These are phyloP conservation scores for Emergomyces pasteurianus DNA, from an alignment of 2,329 filamentous ascomycete genomes.

Conservation along the genomic window DNA sequence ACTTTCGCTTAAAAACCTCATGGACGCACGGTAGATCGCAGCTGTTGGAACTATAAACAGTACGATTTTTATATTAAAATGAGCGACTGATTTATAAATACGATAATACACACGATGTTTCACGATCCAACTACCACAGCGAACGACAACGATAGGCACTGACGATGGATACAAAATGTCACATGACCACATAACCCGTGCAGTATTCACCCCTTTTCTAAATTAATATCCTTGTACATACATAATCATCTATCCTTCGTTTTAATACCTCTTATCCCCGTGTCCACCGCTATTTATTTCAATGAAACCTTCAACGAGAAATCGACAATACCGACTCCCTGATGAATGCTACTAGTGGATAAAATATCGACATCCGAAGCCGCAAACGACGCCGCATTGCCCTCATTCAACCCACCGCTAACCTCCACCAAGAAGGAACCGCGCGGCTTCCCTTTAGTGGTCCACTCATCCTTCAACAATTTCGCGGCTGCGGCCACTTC, in stretches of 20 bases:
- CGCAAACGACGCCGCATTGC: constrained; percentile 68
- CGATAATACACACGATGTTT: not conserved
- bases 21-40: not conserved
- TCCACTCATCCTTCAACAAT: constrained; percentile 70
- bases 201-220: not conserved
- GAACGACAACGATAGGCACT: not conserved
- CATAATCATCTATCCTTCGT: not conserved
- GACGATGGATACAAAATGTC: not conserved
- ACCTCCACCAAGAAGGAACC: constrained; percentile 75
- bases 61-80: too few species aligned
- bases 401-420: constrained; percentile 74
- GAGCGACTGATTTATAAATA: not conserved
- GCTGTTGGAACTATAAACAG: not conserved
- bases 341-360: constrained; percentile 92
- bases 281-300: constrained; percentile 15
- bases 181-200: not conserved
- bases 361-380: constrained; percentile 80
- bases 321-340: constrained; percentile 86
- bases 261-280: not conserved
- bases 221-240: too few species aligned
- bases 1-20: not conserved
- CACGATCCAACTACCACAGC: not conserved
- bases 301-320: constrained; percentile 79
- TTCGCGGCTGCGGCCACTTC: constrained; percentile 63
- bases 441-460: constrained; percentile 49